Percentiles rank a stretch among this genome's conserved stretches.
Conservation (phyloP, 1,139 yeast genomes). For the Yamadazyma songkhlaensis region DNA sequence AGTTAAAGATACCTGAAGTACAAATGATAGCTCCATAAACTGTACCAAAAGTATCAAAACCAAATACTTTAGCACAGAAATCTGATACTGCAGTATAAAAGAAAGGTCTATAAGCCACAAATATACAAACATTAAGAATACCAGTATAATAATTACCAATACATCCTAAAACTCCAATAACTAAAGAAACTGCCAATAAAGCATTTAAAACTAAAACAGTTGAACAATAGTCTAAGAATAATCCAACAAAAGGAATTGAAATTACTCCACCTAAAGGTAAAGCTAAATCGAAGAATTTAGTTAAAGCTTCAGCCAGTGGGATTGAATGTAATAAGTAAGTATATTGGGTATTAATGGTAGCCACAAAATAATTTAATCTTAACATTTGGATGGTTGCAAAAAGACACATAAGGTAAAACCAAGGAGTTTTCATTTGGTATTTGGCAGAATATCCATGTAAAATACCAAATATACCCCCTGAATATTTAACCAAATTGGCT, state of each 20-base stretch:
- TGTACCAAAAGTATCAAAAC: constrained; percentile 48
- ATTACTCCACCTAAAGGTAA: constrained; percentile 46
- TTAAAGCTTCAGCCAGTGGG: constrained; percentile 26
- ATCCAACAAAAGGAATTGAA: constrained; percentile 42
- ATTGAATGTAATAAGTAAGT: constrained; percentile 34
- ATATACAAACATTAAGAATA: constrained; percentile 32
- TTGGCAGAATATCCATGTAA: constrained; percentile 44
- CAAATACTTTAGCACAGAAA: constrained; percentile 47
- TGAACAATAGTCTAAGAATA: constrained; percentile 36
- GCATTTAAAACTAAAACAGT: constrained; percentile 31
- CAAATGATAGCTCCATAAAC: constrained; percentile 45
- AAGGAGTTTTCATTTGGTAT: constrained; percentile 38
- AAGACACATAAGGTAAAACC: constrained; percentile 40
- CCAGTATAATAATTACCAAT: constrained; percentile 29
- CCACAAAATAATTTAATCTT: constrained; percentile 45
- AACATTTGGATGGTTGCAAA: constrained; percentile 44
- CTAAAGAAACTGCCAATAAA: constrained; percentile 29
- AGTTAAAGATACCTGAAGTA: constrained; percentile 39
- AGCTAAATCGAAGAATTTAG: constrained; percentile 40
- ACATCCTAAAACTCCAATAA: constrained; percentile 38
- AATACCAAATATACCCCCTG: constrained; percentile 44
- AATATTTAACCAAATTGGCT: constrained; percentile 27
- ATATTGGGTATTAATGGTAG: constrained; percentile 45
- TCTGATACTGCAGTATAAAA: constrained; percentile 45
- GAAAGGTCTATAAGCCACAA: constrained; percentile 44